A percentile compares a stretch with the other conserved stretches of the same genome.
Evolutionary conservation across 2,329 filamentous ascomycete genomes (phyloP).

Genomic region (Zymoseptoria ardabiliae): DNA sequence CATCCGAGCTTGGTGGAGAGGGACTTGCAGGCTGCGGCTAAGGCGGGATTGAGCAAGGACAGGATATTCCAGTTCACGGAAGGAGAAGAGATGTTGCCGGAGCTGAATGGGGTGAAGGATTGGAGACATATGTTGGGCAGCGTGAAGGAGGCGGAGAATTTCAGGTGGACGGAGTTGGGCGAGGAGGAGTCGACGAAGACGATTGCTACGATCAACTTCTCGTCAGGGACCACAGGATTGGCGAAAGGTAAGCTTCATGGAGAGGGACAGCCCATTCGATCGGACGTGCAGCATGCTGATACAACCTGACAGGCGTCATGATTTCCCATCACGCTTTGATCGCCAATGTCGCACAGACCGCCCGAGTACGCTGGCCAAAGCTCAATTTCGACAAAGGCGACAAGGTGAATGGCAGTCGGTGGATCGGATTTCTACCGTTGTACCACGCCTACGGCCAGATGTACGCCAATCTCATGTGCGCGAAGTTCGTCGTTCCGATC

Average conservation of each 20-base stretch:
- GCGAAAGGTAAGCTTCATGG: slow-evolving; percentile 58
- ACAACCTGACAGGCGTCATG: slow-evolving; percentile 35
- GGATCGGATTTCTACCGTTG: slow-evolving; percentile 40
- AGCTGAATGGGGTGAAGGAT: slow-evolving; percentile 33
- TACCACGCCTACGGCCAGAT: slow-evolving; percentile 43
- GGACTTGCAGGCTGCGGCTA: slow-evolving; percentile 45
- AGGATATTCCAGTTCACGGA: slow-evolving; percentile 39
- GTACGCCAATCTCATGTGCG: slow-evolving; percentile 35
- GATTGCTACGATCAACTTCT: slow-evolving; percentile 66
- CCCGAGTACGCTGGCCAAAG: slow-evolving; percentile 22
- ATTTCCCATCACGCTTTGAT: slow-evolving; percentile 26
- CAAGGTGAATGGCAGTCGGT: slow-evolving; percentile 34
- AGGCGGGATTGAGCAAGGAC: slow-evolving; percentile 39
- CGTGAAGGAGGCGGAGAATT: slow-evolving; percentile 33
- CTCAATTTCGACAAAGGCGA: slow-evolving; percentile 26
- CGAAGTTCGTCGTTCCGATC: slow-evolving; percentile 40
- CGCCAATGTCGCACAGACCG: slow-evolving; percentile 40
- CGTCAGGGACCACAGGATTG: slow-evolving; percentile 71
- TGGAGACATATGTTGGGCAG: slow-evolving; percentile 28
- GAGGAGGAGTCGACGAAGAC: slow-evolving; percentile 39
- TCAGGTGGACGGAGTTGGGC: slow-evolving; percentile 49
- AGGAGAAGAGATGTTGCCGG: slow-evolving; percentile 29
- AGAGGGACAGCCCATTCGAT: slow-evolving; percentile 32
- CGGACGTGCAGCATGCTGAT: not conserved
- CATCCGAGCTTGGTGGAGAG: slow-evolving; percentile 43